Evolutionary conservation across 306 rosid genomes (phyloP), one percentile per base, ranked within the genome.

Genomic region (Ammopiptanthus mongolicus): DNA sequence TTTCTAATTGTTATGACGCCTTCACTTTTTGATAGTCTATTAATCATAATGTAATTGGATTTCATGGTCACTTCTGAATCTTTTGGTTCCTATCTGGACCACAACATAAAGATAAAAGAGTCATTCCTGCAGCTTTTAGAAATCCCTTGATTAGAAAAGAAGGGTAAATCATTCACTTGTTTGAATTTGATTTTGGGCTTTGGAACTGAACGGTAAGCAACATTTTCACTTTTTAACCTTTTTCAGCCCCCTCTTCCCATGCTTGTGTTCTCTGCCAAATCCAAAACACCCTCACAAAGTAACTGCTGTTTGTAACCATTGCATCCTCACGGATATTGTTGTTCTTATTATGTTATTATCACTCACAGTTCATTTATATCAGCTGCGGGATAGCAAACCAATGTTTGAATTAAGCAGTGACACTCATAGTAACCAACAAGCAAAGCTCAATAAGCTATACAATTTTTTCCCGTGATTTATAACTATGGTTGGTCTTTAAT

Each of bases 1-100:
- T 81, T 81, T 78, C 71, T 71, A 72, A 81, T 81, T 70, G 83
- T 81, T 46, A 76, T 82, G 65, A 72, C 67, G 3, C 52, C 29
- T 42, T 78, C 53, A 17, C 67, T 48, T 37, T 60, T 59, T 66
- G 12, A 29, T 79, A 50, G 64, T 66, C 53, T 68, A 46, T 78
- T 65, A 51, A 82, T 82, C 69, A 82, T 82, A 73, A 73, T 73
- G 48, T 79, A 34, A 51, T 22, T 73, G 60, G 83, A 73, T 73
- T 73, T 67, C 51, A 33, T 2, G 52, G 81, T 64, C 79, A 81
- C 59, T 63, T 48, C 65, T 78, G 65, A 84, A 74, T 66, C 71
- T 78, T 66, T 78, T 77, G 28, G 52, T 65, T 22, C 55, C 44
- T 65, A 66, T 41, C 7, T 73, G 83, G 80, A 77, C 85, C 81